A percentile compares a stretch with the other conserved stretches of the same genome.
Conservation (phyloP, 2,329 filamentous ascomycete genomes). For the Fusarium robinianum region DNA sequence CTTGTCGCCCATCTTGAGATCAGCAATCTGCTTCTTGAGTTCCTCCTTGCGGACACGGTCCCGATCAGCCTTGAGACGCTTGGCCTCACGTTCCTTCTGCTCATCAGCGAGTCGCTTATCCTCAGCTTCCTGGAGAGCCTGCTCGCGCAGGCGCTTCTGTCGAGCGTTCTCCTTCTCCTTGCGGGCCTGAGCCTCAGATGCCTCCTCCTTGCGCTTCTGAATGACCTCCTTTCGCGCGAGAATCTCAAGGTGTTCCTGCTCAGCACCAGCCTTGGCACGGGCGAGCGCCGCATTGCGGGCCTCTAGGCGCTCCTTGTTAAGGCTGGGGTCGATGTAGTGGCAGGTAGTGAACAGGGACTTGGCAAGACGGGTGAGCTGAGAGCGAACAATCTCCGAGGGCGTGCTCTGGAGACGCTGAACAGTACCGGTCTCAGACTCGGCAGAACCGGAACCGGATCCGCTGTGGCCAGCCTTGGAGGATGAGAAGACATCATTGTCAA, state of each 20-base stretch:
- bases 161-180: slow-evolving; percentile 92
- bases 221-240: slow-evolving; percentile 88
- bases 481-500: slow-evolving; percentile 98
- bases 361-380: slow-evolving; percentile 88
- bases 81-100: slow-evolving; percentile 86
- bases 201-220: slow-evolving; percentile 94
- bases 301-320: slow-evolving; percentile 79
- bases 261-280: slow-evolving; percentile 84
- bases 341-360: slow-evolving; percentile 91
- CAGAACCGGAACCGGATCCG: slow-evolving; percentile 82
- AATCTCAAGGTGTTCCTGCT: slow-evolving; percentile 85
- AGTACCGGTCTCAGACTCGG: slow-evolving; percentile 80
- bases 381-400: slow-evolving; percentile 94
- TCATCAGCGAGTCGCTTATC: slow-evolving; percentile 88
- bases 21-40: slow-evolving; percentile 87
- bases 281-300: slow-evolving; percentile 79
- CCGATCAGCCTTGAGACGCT: slow-evolving; percentile 82
- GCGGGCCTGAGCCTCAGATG: slow-evolving; percentile 83
- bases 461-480: slow-evolving; percentile 90
- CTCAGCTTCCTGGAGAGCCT: slow-evolving; percentile 88
- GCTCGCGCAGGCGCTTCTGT: slow-evolving; percentile 82
- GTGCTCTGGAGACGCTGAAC: slow-evolving; percentile 97
- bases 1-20: slow-evolving; percentile 88
- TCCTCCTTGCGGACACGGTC: slow-evolving; percentile 91
- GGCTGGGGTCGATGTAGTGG: slow-evolving; percentile 91